Evolutionary conservation across 2,329 filamentous ascomycete genomes (phyloP).

Genomic region (Hypoxylon sp.): DNA sequence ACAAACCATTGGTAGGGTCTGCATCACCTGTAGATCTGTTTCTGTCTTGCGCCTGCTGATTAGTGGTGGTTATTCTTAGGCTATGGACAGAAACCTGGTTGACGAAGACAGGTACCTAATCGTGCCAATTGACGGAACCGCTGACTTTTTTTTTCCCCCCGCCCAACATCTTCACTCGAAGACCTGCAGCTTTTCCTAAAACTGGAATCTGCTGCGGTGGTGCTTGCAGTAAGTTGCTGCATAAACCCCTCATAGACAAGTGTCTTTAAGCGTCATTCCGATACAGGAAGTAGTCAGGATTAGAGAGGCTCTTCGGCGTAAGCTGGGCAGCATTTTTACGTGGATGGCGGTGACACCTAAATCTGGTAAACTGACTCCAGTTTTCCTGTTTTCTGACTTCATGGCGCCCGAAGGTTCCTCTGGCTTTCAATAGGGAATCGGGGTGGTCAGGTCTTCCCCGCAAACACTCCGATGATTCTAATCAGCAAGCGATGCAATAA

Average conservation of each 20-base stretch:
- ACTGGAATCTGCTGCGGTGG: slow-evolving; percentile 14
- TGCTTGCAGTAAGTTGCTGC: slow-evolving; percentile 38
- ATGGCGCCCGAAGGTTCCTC: slow-evolving; percentile 18
- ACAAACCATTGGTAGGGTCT: slow-evolving; percentile 26
- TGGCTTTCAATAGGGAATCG: slow-evolving; percentile 8
- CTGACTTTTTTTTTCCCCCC: neutral
- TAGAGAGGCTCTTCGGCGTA: slow-evolving; percentile 29
- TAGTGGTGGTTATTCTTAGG: slow-evolving; percentile 44
- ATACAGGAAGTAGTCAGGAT: slow-evolving; percentile 15
- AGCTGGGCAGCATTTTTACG: slow-evolving; percentile 39
- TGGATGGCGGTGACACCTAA: slow-evolving; percentile 29
- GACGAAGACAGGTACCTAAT: slow-evolving; percentile 16
- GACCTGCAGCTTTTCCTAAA: slow-evolving; percentile 26
- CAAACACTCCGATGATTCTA: slow-evolving; percentile 29
- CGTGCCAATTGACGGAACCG: slow-evolving; percentile 15
- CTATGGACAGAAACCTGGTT: slow-evolving; percentile 29
- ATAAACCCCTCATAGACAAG: slow-evolving; percentile 23
- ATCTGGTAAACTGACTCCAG: slow-evolving; percentile 33
- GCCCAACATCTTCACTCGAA: slow-evolving; percentile 24
- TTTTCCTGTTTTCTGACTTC: slow-evolving; percentile 30
- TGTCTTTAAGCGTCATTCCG: slow-evolving; percentile 31
- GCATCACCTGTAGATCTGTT: slow-evolving; percentile 36
- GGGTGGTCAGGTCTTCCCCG: slow-evolving; percentile 34
- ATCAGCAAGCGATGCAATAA: slow-evolving; percentile 30
- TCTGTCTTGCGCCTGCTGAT: slow-evolving; percentile 35